Evolutionary conservation across 1,284 basidiomycete genomes (phyloP), one percentile per base, ranked within the genome.

Genomic region (Schizophyllum commune): DNA sequence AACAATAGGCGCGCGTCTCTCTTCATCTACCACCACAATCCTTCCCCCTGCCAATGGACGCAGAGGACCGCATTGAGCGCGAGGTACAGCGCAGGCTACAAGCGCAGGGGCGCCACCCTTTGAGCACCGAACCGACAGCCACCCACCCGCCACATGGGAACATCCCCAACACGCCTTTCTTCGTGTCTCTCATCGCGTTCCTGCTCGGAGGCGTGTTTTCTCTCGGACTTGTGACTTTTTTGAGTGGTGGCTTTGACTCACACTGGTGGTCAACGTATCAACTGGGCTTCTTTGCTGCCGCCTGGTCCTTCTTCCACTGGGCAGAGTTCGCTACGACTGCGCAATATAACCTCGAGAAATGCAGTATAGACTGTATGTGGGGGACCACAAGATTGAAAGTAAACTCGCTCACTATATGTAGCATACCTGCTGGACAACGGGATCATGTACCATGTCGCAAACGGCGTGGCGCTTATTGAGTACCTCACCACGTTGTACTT

Each of bases 401-500:
- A 1, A 13, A 11, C 62, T 58, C 7, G 34, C 39, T 9, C 52
- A 52, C 21, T 57, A 57, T 58, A 32, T 51, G 7, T 64, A 98
- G 96, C 96, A 0, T 99, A 95, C 73, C 80, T 99, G 2, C 82
- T 99, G 39, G 92, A 98, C 70, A 99, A 99, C 70, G 94, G 94
- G 0, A 69, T 75, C 1, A 79, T 84, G 71, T 99, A 99, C 73
- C 92, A 95, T 69, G 70, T 91, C 54, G 96, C 96, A 1, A 93
- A 99, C 72, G 75, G 81, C 13, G 74, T 83, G 52, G 95, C 94
- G 0, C 68, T 98, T 1, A 33, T 80, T 2, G 97, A 99, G 76
- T 96, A 96, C 73, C 70, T 94, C 53, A 60, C 92, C 57, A 85
- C 83, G 1, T 76, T 86, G 9, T 89, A 86, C 73, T 83, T 91